Base-by-base conservation (phyloP, 2,329 filamentous ascomycete genomes). In the Grosmannia penicillata region DNA sequence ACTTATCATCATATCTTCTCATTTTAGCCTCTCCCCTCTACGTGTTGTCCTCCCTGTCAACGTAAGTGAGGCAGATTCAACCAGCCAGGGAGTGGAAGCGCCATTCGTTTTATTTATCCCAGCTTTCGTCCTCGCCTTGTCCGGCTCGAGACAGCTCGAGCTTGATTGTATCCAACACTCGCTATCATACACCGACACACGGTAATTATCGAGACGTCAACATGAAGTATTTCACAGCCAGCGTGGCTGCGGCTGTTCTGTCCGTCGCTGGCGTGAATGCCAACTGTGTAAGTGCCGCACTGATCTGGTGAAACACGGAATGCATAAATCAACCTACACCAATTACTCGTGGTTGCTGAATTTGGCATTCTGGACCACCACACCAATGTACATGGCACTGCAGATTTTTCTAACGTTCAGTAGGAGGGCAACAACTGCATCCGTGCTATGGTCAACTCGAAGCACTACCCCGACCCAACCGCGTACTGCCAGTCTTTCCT, bases 381-480 rank as follows among this genome's bases (percentile, higher is more conserved):
- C n/a, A n/a, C n/a, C n/a, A n/a, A n/a, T n/a, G n/a, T n/a, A n/a
- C n/a, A n/a, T n/a, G n/a, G n/a, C n/a, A n/a, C n/a, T n/a, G n/a
- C n/a, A n/a, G n/a, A n/a, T 15, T 22, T 10, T 23, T 14, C 31
- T 6, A 14, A 22, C 4, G 22, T 19, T 7, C 29, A 21, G 6
- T 37, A 45, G 43, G 37, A 40, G 19, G 33, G 36, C 33, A 42
- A 38, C 33, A 36, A 38, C 33, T 46, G 44, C 25, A 39, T 46
- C n/a, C 29, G 36, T 8, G 38, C 42, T 18, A 44, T 46, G 44
- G 25, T 39, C 19, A 27, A 40, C 19, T 14, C 19, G 4, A 17
- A 23, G 8, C 24, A 41, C 21, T 1, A 10, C 25, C 36, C 36
- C 1, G 23, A 46, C 11, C 42, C 44, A 1, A 36, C 37, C 13